phyloP scores from a whole-genome alignment of 2,329 filamentous ascomycete genomes.

The Colletotrichum truncatum region DNA sequence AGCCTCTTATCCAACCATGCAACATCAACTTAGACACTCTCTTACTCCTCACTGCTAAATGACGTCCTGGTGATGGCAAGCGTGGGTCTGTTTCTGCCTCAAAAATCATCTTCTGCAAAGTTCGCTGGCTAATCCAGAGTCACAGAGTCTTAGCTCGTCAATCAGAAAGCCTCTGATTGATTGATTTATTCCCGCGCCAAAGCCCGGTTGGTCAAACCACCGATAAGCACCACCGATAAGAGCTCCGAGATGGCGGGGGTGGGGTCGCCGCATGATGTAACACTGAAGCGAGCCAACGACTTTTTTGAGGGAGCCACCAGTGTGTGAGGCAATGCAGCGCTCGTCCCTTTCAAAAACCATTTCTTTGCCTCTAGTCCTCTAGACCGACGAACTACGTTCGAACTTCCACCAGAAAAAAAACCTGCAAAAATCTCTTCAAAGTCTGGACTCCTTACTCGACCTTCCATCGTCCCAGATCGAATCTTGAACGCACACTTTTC shows the following conservation, averaged over 20 bases:
- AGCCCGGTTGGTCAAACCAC: background rate
- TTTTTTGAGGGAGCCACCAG: constrained; percentile 9
- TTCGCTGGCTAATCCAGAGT: background rate
- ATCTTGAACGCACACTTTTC: background rate
- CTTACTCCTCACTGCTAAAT: background rate
- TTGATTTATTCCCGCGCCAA: background rate
- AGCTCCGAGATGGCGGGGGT: constrained; percentile 23
- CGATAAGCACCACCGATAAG: constrained; percentile 19
- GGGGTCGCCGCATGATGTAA: constrained; percentile 28
- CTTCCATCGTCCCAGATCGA: background rate
- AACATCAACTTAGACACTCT: background rate
- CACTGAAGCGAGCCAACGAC: constrained; percentile 7
- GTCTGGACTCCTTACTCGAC: no score
- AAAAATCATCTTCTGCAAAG: background rate
- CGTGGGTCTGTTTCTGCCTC: background rate
- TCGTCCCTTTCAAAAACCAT: background rate
- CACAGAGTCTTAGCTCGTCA: background rate
- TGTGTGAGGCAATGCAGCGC: background rate
- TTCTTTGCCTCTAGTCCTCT: background rate
- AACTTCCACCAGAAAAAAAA: no score
- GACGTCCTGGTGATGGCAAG: background rate
- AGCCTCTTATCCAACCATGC: no score
- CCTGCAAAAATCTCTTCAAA: no score
- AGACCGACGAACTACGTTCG: background rate
- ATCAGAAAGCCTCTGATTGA: background rate